phyloP scores from a whole-genome alignment of 352 stramenopile genomes.

The Globisporangium radiosum region DNA sequence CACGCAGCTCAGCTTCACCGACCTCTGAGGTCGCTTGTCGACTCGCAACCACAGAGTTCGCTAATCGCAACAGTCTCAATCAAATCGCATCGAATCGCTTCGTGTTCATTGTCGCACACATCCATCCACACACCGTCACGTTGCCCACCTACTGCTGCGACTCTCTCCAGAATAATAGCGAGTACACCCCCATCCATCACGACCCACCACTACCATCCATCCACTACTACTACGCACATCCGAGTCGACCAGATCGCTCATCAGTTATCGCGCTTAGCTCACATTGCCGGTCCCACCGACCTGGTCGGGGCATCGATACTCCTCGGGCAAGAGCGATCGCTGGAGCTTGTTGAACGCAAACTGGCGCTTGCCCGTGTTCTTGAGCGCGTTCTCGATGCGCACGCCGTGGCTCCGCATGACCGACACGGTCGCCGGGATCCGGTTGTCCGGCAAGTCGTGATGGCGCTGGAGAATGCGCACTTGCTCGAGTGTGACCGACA shows the following conservation, averaged over 20 bases:
- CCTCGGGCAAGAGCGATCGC: conserved; percentile 77
- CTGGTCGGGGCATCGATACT: conserved; percentile 82
- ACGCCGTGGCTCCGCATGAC: conserved; percentile 86
- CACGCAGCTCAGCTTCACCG: conserved; percentile 65
- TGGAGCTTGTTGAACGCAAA: conserved; percentile 89
- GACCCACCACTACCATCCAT: too few relatives aligned
- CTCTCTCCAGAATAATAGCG: too few relatives aligned
- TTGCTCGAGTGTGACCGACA: conserved; percentile 96
- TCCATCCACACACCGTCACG: too few relatives aligned
- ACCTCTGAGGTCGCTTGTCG: conserved; percentile 27
- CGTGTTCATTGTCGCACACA: too few relatives aligned
- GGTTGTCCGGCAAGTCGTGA: conserved; percentile 69
- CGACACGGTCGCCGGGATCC: conserved; percentile 72
- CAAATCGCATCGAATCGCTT: neutral
- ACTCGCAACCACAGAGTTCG: neutral
- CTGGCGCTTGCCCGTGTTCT: conserved; percentile 85
- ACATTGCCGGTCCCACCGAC: conserved; percentile 81
- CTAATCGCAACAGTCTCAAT: neutral
- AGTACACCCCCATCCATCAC: too few relatives aligned
- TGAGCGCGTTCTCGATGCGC: conserved; percentile 85
- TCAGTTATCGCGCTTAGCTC: conserved; percentile 30
- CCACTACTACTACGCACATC: neutral
- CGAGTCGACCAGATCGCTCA: neutral
- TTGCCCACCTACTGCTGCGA: too few relatives aligned
- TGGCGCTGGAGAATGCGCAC: conserved; percentile 81